phyloP scores from a whole-genome alignment of 2,329 filamentous ascomycete genomes.

The Metarhizium brunneum region DNA sequence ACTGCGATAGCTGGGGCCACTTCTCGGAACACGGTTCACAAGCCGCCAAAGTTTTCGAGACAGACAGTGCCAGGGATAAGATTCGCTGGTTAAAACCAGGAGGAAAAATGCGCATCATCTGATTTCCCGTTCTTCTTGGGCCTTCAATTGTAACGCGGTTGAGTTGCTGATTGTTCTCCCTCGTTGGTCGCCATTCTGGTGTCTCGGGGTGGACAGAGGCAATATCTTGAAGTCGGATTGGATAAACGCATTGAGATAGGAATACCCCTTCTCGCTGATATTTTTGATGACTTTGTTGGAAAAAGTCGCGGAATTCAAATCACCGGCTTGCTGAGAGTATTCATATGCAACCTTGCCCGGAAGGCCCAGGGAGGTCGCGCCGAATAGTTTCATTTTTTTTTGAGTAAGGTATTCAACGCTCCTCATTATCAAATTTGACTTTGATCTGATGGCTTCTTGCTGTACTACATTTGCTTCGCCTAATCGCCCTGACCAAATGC shows the following conservation, averaged over 20 bases:
- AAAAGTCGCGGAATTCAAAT: conserved; percentile 1
- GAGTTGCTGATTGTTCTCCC: neutral
- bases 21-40: conserved; percentile 26
- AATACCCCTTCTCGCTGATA: neutral
- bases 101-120: conserved; percentile 1
- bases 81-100: conserved; percentile 25
- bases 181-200: neutral
- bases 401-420: conserved; percentile 28
- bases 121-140: neutral
- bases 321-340: neutral
- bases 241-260: neutral
- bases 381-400: conserved; percentile 29
- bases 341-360: conserved; percentile 16
- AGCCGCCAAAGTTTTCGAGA: conserved; percentile 21
- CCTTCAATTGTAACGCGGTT: neutral
- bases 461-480: neutral
- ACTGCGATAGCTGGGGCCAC: conserved; percentile 37
- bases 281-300: neutral
- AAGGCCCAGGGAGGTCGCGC: conserved; percentile 24
- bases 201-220: neutral
- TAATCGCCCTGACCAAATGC: conserved; percentile 7
- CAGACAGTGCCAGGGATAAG: conserved; percentile 23
- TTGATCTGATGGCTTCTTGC: neutral
- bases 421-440: conserved; percentile 12
- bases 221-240: neutral